These are phyloP conservation scores for Agaricus blazei DNA, from an alignment of 768 basidiomycete genomes.

Conservation along the genomic window DNA sequence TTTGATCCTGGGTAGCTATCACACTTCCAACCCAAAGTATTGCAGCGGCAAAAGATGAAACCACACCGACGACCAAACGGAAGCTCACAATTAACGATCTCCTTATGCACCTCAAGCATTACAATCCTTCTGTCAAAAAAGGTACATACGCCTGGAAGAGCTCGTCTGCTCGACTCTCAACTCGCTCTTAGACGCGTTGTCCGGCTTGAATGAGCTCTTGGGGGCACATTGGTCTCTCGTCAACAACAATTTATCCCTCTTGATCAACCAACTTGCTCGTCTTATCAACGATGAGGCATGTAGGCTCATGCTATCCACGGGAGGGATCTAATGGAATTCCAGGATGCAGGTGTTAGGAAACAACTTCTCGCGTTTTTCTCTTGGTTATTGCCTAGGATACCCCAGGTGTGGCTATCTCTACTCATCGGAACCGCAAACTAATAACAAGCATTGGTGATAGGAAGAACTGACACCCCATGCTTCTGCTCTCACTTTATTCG, in stretches of 20 bases:
- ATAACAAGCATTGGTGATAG: slow-evolving; percentile 30
- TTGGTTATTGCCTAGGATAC: slow-evolving; percentile 68
- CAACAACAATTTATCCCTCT: slow-evolving; percentile 41
- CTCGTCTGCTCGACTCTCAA: neutral
- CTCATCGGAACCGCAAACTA: neutral
- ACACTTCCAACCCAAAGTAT: slow-evolving; percentile 85
- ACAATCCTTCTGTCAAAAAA: slow-evolving; percentile 71
- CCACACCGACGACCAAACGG: slow-evolving; percentile 67
- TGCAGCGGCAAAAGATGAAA: slow-evolving; percentile 44
- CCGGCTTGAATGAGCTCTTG: slow-evolving; percentile 69
- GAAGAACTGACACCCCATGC: slow-evolving; percentile 71
- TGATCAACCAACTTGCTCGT: slow-evolving; percentile 61
- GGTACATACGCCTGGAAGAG: slow-evolving; percentile 35
- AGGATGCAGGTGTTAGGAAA: slow-evolving; percentile 84
- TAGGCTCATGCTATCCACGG: neutral
- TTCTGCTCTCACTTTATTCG: slow-evolving; percentile 73
- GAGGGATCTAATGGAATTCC: slow-evolving; percentile 10
- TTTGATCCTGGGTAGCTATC: slow-evolving; percentile 56
- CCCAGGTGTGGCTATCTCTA: slow-evolving; percentile 34
- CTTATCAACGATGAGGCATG: slow-evolving; percentile 79
- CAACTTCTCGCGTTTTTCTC: slow-evolving; percentile 58
- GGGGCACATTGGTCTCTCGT: slow-evolving; percentile 55
- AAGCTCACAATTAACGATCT: slow-evolving; percentile 76
- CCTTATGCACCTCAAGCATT: slow-evolving; percentile 75
- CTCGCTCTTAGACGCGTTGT: slow-evolving; percentile 57